Percentiles rank a stretch among this genome's conserved stretches.
Evolutionary conservation across 129 eudicot genomes (phyloP).

Genomic region (Escallonia herrerae): DNA sequence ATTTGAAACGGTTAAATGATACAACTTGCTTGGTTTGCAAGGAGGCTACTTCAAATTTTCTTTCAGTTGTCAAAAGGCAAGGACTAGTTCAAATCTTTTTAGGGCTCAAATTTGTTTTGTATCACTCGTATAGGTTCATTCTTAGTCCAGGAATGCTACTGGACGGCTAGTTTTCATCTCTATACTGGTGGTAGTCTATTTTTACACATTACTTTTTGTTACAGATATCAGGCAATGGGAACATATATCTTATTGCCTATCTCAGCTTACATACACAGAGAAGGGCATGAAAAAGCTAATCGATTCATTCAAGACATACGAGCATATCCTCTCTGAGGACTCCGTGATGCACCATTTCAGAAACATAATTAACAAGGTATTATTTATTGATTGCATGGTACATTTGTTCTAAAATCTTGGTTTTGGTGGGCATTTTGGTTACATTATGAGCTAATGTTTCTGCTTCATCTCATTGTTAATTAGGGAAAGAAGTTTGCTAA

Average conservation of each 20-base stretch:
- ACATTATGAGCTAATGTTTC: background rate
- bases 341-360: constrained; percentile 81
- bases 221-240: constrained; percentile 90
- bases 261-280: constrained; percentile 90
- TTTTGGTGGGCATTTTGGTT: background rate
- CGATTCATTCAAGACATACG: constrained; percentile 78
- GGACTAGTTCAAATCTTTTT: too few species aligned
- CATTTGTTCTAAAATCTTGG: background rate
- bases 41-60: too few species aligned
- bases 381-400: background rate
- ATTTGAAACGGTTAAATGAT: too few species aligned
- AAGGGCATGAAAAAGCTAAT: constrained; percentile 85
- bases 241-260: constrained; percentile 83
- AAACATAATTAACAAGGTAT: constrained; percentile 80
- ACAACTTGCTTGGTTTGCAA: too few species aligned
- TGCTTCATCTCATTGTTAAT: background rate
- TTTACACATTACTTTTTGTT: background rate
- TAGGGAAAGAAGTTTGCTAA: constrained; percentile 96
- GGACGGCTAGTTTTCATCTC: too few species aligned
- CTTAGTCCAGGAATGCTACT: too few species aligned
- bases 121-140: too few species aligned
- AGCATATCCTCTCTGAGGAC: constrained; percentile 79
- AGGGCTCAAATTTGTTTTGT: too few species aligned
- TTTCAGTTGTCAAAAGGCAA: too few species aligned
- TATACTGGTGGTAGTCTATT: too few species aligned